Conservation (phyloP, 768 basidiomycete species). For the Lentinula sp. region DNA sequence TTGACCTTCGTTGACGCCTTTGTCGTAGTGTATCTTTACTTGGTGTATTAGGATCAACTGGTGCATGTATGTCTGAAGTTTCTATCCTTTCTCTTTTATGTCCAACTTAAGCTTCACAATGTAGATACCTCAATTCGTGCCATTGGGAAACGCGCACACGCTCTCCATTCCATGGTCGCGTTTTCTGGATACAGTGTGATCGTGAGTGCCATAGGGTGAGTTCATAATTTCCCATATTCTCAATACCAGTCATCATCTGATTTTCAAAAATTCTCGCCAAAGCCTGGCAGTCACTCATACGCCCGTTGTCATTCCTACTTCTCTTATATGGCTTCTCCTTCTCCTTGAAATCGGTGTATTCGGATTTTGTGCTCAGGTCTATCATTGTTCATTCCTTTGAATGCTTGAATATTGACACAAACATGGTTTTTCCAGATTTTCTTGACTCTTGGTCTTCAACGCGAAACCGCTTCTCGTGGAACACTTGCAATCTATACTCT, state of each 20-base stretch:
- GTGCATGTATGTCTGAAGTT: constrained; percentile 51
- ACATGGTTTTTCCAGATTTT: constrained; percentile 27
- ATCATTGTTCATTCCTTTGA: constrained; percentile 24
- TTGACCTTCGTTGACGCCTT: neutral
- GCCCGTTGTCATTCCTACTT: constrained; percentile 40
- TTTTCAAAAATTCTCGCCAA: neutral
- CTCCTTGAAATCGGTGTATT: constrained; percentile 46
- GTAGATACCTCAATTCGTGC: constrained; percentile 43
- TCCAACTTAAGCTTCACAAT: neutral
- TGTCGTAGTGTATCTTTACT: constrained; percentile 48
- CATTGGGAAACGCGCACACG: constrained; percentile 71
- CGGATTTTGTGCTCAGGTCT: constrained; percentile 47
- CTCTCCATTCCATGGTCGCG: constrained; percentile 65
- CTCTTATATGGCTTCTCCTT: constrained; percentile 37
- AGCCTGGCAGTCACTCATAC: constrained; percentile 20
- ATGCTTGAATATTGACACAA: neutral
- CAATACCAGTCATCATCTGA: neutral
- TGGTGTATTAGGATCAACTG: constrained; percentile 60
- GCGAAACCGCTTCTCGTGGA: constrained; percentile 57
- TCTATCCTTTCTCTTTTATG: neutral
- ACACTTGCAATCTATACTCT: constrained; percentile 54
- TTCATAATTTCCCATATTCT: constrained; percentile 1
- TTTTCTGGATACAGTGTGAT: constrained; percentile 56
- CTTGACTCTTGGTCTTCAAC: constrained; percentile 54
- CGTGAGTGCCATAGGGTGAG: constrained; percentile 28